Evolutionary conservation across 495 filamentous ascomycete species (phyloP).

Genomic region (Neurospora terricola): DNA sequence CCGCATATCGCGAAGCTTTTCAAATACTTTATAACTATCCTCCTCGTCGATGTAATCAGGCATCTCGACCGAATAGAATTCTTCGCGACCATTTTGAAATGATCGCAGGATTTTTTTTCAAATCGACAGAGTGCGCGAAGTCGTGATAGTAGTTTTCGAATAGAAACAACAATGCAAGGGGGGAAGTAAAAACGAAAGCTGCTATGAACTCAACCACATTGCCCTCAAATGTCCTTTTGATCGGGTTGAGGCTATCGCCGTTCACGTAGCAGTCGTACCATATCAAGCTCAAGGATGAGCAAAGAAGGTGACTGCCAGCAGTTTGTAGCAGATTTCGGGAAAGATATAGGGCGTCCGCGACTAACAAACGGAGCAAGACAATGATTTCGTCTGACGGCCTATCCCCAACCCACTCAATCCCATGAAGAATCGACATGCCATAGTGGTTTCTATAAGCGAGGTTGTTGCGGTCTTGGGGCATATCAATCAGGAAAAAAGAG

Average conservation of each 20-base stretch:
- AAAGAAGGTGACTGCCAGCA: background rate
- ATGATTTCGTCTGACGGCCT: background rate
- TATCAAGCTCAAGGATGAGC: background rate
- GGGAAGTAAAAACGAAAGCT: background rate
- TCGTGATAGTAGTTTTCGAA: background rate
- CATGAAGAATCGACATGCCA: background rate
- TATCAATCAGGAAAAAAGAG: background rate
- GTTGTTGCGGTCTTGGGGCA: too few species aligned
- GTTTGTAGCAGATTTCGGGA: background rate
- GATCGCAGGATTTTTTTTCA: background rate
- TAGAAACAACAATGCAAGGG: background rate
- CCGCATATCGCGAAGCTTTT: too few species aligned
- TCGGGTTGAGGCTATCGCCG: rapidly evolving
- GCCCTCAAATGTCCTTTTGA: background rate
- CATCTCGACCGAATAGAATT: too few species aligned
- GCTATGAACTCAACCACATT: background rate
- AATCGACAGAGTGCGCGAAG: background rate
- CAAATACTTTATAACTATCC: too few species aligned
- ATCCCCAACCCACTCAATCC: background rate
- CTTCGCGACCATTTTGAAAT: background rate
- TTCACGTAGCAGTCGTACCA: background rate
- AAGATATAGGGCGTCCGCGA: background rate
- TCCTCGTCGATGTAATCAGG: too few species aligned
- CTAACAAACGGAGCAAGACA: background rate
- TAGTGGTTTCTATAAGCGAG: too few species aligned